phyloP scores from a whole-genome alignment of 345 rosid species.

The Eucalyptus grandis region DNA sequence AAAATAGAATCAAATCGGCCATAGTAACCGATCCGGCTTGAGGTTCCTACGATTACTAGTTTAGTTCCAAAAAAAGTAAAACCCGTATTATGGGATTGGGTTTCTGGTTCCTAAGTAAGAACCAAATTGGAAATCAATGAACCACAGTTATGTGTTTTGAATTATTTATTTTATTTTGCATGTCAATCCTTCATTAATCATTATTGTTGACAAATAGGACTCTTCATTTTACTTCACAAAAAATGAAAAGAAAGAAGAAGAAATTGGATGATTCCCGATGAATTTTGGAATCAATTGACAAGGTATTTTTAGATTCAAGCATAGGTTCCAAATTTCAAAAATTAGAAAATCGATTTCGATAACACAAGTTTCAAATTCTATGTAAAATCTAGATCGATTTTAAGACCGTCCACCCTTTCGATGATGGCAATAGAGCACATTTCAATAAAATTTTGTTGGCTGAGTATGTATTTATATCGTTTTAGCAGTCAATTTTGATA shows the following conservation, averaged over 20 bases:
- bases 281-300: not conserved
- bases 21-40: not conserved
- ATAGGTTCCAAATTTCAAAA: not conserved
- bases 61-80: not conserved
- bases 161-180: too few relatives aligned
- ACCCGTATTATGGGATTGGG: too few relatives aligned
- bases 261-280: not conserved
- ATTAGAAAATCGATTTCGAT: not conserved
- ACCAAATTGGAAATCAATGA: not conserved
- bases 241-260: not conserved
- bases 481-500: too few relatives aligned
- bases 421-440: too few relatives aligned
- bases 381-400: not conserved
- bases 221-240: too few relatives aligned
- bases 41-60: not conserved
- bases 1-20: not conserved
- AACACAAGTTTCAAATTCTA: not conserved
- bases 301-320: too few relatives aligned
- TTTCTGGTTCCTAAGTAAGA: not conserved
- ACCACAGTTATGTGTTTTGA: not conserved
- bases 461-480: too few relatives aligned
- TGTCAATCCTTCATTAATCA: too few relatives aligned
- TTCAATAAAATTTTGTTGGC: too few relatives aligned
- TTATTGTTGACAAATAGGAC: too few relatives aligned
- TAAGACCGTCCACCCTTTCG: too few relatives aligned